A percentile compares a stretch with the other conserved stretches of the same genome.
phyloP scores from a whole-genome alignment of 108 stramenopile genomes.

The Cyclostephanos invisitatus region DNA sequence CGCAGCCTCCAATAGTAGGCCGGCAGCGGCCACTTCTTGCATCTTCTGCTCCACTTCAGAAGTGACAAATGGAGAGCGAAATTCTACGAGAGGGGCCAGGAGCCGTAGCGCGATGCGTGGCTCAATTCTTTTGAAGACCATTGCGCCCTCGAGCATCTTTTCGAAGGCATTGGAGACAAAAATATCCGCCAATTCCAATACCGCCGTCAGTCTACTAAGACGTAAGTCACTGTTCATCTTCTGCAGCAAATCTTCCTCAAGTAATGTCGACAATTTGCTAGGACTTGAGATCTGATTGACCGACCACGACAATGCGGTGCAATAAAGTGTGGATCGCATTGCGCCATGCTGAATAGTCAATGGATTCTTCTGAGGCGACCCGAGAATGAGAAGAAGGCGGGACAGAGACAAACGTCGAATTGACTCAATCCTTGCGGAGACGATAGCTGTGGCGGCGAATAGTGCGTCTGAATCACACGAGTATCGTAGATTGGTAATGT shows the following conservation, averaged over 20 bases:
- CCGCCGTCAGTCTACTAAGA: slow-evolving; percentile 10
- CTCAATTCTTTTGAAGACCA: slow-evolving; percentile 20
- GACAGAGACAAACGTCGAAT: slow-evolving; percentile 31
- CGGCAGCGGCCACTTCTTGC: slow-evolving; percentile 59
- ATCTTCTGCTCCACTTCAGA: slow-evolving; percentile 37
- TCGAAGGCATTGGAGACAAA: slow-evolving; percentile 18
- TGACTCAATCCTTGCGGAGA: slow-evolving; percentile 27
- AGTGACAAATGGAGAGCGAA: slow-evolving; percentile 19
- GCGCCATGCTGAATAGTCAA: slow-evolving; percentile 19
- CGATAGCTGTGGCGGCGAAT: slow-evolving; percentile 17
- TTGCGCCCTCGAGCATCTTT: not conserved
- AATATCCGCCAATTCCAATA: slow-evolving; percentile 14
- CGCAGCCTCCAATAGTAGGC: slow-evolving; percentile 64
- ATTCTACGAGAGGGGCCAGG: slow-evolving; percentile 63
- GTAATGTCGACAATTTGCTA: slow-evolving; percentile 21
- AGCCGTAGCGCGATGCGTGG: slow-evolving; percentile 71
- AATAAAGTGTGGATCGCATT: slow-evolving; percentile 32
- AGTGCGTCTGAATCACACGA: slow-evolving; percentile 11
- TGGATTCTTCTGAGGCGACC: slow-evolving; percentile 8
- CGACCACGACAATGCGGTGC: slow-evolving; percentile 44
- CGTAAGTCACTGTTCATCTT: not conserved
- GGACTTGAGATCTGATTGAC: slow-evolving; percentile 28
- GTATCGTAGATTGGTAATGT: not conserved
- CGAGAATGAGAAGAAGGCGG: slow-evolving; percentile 33
- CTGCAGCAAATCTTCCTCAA: slow-evolving; percentile 30